Evolutionary conservation across 345 rosid genomes (phyloP).

Genomic region (Pugionium cornutum): DNA sequence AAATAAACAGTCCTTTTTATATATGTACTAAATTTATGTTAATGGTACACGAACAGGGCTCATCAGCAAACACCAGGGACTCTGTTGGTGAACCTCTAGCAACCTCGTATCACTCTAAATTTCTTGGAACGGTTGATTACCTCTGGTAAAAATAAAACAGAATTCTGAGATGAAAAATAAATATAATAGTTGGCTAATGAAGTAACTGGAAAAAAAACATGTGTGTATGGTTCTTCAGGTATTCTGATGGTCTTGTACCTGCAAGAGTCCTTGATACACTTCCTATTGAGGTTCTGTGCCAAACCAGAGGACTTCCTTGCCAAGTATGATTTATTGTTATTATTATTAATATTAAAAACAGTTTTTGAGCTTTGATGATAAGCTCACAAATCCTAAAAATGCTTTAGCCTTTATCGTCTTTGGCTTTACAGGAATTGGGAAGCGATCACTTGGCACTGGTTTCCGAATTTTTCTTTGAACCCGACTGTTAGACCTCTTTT

Average conservation of each 20-base stretch:
- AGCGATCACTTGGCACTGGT: conserved; percentile 83
- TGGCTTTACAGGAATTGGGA: conserved; percentile 57
- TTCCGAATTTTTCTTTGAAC: conserved; percentile 63
- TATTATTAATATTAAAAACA: no score
- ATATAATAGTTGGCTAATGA: not conserved
- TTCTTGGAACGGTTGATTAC: conserved; percentile 88
- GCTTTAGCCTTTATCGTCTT: conserved; percentile 2
- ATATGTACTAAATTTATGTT: conserved; percentile 7
- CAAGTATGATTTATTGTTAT: conserved; percentile 45
- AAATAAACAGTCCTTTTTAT: not conserved
- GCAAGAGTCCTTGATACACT: conserved; percentile 73
- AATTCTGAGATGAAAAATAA: not conserved
- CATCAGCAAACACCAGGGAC: conserved; percentile 55
- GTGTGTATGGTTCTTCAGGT: conserved; percentile 47
- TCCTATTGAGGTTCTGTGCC: conserved; percentile 57
- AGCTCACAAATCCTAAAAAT: not conserved
- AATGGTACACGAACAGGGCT: conserved; percentile 49
- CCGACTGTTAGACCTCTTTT: conserved; percentile 18
- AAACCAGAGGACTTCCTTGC: conserved; percentile 74
- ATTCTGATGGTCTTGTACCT: conserved; percentile 59
- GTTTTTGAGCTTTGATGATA: not conserved
- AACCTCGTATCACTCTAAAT: conserved; percentile 78
- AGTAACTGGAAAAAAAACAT: not conserved
- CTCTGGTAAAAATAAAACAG: conserved; percentile 52
- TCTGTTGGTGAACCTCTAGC: conserved; percentile 70